Conservation (phyloP, 129 eudicot species). For the Escallonia rubra region DNA sequence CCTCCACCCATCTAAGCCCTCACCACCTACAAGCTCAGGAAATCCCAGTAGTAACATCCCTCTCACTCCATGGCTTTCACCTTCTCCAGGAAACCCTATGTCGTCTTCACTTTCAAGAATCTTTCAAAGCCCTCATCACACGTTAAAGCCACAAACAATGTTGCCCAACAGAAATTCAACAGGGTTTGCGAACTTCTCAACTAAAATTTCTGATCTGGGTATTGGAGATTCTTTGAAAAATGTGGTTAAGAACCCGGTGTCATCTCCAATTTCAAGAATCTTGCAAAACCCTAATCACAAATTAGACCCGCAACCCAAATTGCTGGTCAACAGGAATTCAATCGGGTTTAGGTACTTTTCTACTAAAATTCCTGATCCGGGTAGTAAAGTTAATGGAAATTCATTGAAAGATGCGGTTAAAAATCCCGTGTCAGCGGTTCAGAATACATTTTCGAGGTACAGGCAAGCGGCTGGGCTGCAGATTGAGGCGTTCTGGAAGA, state of each 20-base stretch:
- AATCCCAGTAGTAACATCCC: constrained; percentile 15
- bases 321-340: constrained; percentile 18
- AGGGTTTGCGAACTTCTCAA: constrained; percentile 62
- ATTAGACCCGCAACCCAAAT: constrained; percentile 17
- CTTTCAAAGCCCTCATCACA: constrained; percentile 4
- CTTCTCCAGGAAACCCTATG: constrained; percentile 17
- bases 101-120: constrained; percentile 6
- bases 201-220: constrained; percentile 11
- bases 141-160: constrained; percentile 17
- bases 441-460: constrained; percentile 44
- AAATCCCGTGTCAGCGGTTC: constrained; percentile 39
- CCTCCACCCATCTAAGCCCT: constrained; percentile 31
- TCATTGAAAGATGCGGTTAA: constrained; percentile 42
- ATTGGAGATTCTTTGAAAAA: constrained; percentile 15
- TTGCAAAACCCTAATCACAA: constrained; percentile 7
- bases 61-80: constrained; percentile 19
- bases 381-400: constrained; percentile 25
- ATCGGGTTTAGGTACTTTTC: constrained; percentile 66
- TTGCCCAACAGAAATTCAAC: constrained; percentile 17
- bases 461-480: constrained; percentile 73
- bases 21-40: constrained; percentile 26
- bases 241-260: constrained; percentile 49
- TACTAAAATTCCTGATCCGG: constrained; percentile 23
- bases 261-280: constrained; percentile 18
- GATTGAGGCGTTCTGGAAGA: constrained; percentile 90